phyloP scores from a whole-genome alignment of 371 early-diverging fungal species.

The Apophysomyces trapeziformis region DNA sequence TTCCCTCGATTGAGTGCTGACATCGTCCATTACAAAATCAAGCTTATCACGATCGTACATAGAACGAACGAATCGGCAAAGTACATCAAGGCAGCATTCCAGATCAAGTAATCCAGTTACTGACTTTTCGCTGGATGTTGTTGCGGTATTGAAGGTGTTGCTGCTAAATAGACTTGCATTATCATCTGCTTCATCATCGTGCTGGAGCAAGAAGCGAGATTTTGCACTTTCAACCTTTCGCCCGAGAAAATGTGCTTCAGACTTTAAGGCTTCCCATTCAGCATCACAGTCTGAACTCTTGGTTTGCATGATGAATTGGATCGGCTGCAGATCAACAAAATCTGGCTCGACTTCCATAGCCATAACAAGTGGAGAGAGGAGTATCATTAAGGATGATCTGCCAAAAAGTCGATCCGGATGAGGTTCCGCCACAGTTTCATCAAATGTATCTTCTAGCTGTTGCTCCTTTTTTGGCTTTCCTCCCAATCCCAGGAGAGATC shows the following conservation, averaged over 20 bases:
- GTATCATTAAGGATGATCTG: conserved; percentile 17
- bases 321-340: conserved; percentile 49
- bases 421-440: conserved; percentile 12
- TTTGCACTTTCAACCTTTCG: conserved; percentile 4
- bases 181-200: conserved; percentile 20
- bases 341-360: conserved; percentile 48
- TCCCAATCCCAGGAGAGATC: conserved; percentile 18
- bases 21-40: neutral
- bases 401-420: conserved; percentile 21
- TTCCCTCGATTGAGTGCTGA: conserved; percentile 10
- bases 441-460: conserved; percentile 20
- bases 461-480: conserved; percentile 18
- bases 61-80: conserved; percentile 34
- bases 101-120: conserved; percentile 30
- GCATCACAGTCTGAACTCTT: neutral
- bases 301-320: conserved; percentile 29
- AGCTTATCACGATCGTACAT: conserved; percentile 15
- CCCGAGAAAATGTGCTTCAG: neutral
- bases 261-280: conserved; percentile 12
- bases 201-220: conserved; percentile 3
- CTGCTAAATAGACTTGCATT: conserved; percentile 17
- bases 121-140: conserved; percentile 9
- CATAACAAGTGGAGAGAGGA: conserved; percentile 35
- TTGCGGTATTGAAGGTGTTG: conserved; percentile 15
- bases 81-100: conserved; percentile 42